Conservation (phyloP, 371 early-diverging fungal species). For the Mucor plumbeus region DNA sequence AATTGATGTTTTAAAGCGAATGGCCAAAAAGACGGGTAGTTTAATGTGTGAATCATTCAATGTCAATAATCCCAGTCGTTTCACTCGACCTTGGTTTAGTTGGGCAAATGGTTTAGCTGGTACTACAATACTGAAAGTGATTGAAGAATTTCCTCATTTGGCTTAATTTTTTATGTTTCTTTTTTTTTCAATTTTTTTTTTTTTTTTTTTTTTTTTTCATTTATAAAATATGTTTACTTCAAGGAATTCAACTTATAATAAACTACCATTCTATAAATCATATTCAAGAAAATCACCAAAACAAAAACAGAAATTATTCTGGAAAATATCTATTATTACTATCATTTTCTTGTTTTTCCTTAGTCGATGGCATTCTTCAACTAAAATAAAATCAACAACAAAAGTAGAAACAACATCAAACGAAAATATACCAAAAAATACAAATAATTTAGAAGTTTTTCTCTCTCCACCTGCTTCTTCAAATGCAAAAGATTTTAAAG, state of each 20-base stretch:
- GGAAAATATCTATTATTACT: neutral
- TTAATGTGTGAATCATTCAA: conserved; percentile 59
- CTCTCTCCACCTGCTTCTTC: conserved; percentile 14
- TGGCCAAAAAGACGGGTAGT: conserved; percentile 37
- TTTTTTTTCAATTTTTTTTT: neutral
- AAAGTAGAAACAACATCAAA: neutral
- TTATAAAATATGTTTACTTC: conserved; percentile 6
- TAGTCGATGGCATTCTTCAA: neutral
- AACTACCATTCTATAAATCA: conserved; percentile 16
- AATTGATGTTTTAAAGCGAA: conserved; percentile 41
- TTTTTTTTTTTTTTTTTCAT: conserved; percentile 7
- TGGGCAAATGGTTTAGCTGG: conserved; percentile 64
- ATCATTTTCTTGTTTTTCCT: conserved; percentile 4
- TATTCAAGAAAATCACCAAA: conserved; percentile 10
- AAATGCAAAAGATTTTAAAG: conserved; percentile 19
- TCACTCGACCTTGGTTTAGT: conserved; percentile 59
- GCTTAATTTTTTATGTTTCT: conserved; percentile 12
- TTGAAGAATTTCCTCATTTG: conserved; percentile 32
- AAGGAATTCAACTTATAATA: conserved; percentile 2
- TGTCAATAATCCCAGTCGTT: conserved; percentile 39
- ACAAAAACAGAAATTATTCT: conserved; percentile 21
- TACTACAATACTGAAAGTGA: conserved; percentile 42
- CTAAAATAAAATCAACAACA: neutral
- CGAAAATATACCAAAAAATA: neutral
- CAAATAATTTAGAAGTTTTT: conserved; percentile 14